Percentiles rank a stretch among this genome's conserved stretches.
phyloP scores from a whole-genome alignment of 2,329 filamentous ascomycete species.

The Leptographium radiaticola region DNA sequence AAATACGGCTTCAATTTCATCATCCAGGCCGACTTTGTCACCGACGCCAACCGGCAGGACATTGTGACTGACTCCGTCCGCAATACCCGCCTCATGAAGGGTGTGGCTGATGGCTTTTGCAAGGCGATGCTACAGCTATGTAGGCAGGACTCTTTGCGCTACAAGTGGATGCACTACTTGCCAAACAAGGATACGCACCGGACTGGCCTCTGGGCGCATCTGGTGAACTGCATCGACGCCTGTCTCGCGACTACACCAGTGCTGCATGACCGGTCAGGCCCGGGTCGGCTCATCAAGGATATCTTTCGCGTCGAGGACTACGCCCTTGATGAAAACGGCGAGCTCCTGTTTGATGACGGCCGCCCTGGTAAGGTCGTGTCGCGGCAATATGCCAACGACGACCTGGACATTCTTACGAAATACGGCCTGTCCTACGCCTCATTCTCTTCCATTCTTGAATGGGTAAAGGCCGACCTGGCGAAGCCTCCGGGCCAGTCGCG shows the following conservation, averaged over 20 bases:
- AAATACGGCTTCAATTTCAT: conserved; percentile 31
- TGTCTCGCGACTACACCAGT: conserved; percentile 8
- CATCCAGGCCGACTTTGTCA: conserved; percentile 37
- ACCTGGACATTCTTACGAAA: conserved; percentile 1
- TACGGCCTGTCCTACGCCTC: conserved; percentile 1
- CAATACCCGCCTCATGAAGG: conserved; percentile 22
- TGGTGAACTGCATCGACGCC: conserved; percentile 15
- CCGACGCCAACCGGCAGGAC: conserved; percentile 29
- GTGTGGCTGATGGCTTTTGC: conserved; percentile 25
- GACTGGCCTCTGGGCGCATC: conserved; percentile 15
- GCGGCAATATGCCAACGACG: background rate
- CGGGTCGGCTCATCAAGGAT: conserved; percentile 1
- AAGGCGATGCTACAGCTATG: conserved; percentile 25
- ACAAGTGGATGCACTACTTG: conserved; percentile 32
- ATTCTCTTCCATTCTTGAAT: background rate
- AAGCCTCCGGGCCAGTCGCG: background rate
- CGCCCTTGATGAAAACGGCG: conserved; percentile 8
- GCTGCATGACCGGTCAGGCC: conserved; percentile 5
- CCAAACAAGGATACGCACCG: conserved; percentile 17
- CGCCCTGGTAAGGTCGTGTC: conserved; percentile 8
- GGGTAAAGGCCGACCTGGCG: conserved; percentile 6
- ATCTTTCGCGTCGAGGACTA: background rate
- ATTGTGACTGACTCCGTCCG: conserved; percentile 22
- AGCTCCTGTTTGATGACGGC: conserved; percentile 15
- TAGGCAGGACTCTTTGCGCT: conserved; percentile 22